phyloP scores from a whole-genome alignment of 2,329 filamentous ascomycete species.

The Alternaria triticimaculans region DNA sequence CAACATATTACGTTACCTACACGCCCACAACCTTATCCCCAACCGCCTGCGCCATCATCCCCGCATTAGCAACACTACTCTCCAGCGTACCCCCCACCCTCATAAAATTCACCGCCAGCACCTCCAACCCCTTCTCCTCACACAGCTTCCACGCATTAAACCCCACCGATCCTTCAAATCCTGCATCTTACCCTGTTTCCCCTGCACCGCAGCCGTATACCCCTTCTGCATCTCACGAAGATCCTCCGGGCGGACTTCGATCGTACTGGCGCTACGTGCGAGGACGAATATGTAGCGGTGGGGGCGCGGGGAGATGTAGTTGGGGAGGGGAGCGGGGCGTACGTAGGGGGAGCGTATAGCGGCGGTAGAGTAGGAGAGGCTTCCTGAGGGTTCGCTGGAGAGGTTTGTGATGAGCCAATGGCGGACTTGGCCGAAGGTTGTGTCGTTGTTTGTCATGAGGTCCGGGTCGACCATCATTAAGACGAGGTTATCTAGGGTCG shows the following conservation, averaged over 20 bases:
- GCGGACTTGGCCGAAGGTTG: constrained; percentile 29
- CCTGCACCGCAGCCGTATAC: constrained; percentile 21
- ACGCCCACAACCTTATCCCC: constrained; percentile 17
- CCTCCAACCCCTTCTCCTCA: constrained; percentile 24
- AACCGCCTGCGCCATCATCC: constrained; percentile 24
- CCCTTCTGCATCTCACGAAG: constrained; percentile 23
- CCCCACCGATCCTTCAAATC: constrained; percentile 35
- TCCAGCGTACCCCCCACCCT: constrained; percentile 23
- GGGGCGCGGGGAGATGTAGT: constrained; percentile 14
- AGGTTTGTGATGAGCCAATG: constrained; percentile 32
- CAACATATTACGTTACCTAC: background rate
- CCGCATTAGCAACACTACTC: constrained; percentile 20
- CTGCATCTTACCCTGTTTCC: constrained; percentile 25
- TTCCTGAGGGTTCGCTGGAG: constrained; percentile 14
- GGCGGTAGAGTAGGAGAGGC: background rate
- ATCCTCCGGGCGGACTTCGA: constrained; percentile 23
- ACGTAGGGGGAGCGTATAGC: constrained; percentile 25
- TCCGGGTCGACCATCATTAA: constrained; percentile 31
- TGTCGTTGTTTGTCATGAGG: constrained; percentile 31
- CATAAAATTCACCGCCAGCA: constrained; percentile 27
- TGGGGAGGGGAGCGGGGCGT: constrained; percentile 28
- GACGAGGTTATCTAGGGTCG: constrained; percentile 19
- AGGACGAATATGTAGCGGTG: constrained; percentile 33
- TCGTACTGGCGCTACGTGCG: constrained; percentile 8
- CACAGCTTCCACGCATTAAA: constrained; percentile 29